Evolutionary conservation across 2,329 filamentous ascomycete species (phyloP), one percentile per base, ranked within the genome.

Genomic region (Penicillium sp.): DNA sequence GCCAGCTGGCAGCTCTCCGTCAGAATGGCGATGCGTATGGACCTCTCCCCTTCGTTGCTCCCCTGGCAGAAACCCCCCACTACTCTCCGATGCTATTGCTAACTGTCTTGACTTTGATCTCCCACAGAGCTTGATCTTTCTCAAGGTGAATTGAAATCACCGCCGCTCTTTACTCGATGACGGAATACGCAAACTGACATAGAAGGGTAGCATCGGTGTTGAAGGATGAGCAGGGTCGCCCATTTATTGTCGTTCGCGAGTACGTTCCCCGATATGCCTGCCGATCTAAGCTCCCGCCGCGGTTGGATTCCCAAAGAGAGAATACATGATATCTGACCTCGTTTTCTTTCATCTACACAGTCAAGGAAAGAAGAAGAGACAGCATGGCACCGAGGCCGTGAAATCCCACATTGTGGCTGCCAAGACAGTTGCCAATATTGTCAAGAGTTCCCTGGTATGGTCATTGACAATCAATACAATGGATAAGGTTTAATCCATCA

Each of bases 211-310:
- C 81, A 60, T 76, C 80, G 69, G 72, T 98, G 69, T 81, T 96
- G 77, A 95, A 95, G 76, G 93, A 98, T 78, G 93, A 98, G 74
- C 84, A 93, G 69, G 93, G 93, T 48, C 82, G 93, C 64, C 93
- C 93, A 26, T 98, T 98, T 71, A 98, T 98, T 65, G 84, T 98
- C 51, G 93, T 98, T 58, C 80, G 93, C 83, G 93, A 98, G 88
- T 94, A 79, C 58, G 86, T 79, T 51, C 43, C 48, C 47, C 40
- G 39, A 50, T 44, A 47, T 11, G 28, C 30, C 36, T 23, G 42
- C 28, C 29, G 27, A 37, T 42, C 37, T 25, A 31, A 28, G 16
- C 32, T 13, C 13, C 6, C 36, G 34, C 33, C 11, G 30, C 30
- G 17, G 45, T 42, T 48, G 36, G 28, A 15, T 16, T 34, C 28